phyloP scores from a whole-genome alignment of 345 rosid genomes.

The Excoecaria agallocha region DNA sequence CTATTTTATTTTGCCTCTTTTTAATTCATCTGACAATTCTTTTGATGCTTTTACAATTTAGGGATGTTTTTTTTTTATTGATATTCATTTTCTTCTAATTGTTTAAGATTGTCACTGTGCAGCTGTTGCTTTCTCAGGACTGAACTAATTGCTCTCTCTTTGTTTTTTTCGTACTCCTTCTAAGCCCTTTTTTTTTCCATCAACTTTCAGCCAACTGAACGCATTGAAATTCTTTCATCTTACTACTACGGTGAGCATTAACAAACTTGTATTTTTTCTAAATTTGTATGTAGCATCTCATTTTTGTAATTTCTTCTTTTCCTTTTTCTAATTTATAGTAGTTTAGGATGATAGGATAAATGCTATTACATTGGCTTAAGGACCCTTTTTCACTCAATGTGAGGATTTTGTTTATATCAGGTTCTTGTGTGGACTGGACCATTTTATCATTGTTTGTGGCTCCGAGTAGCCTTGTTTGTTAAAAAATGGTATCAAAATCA shows the following conservation, averaged over 20 bases:
- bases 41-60: background rate
- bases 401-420: background rate
- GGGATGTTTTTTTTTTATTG: background rate
- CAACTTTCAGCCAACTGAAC: constrained; percentile 59
- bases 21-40: background rate
- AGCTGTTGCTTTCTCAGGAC: constrained; percentile 1
- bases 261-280: background rate
- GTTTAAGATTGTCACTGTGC: constrained; percentile 10
- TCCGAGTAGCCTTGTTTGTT: background rate
- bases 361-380: background rate
- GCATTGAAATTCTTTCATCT: constrained; percentile 80
- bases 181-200: background rate
- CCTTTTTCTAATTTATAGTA: background rate
- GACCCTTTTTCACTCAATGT: background rate
- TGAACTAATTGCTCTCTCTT: constrained; percentile 12
- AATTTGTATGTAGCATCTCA: background rate
- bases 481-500: background rate
- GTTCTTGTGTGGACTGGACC: background rate
- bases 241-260: constrained; percentile 63
- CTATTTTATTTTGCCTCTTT: background rate
- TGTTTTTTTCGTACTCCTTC: background rate
- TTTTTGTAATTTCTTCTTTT: background rate
- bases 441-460: background rate
- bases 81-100: background rate
- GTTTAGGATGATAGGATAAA: background rate